These are phyloP conservation scores for Vachellia pachyceras DNA, from an alignment of 306 rosid species.

Conservation along the genomic window DNA sequence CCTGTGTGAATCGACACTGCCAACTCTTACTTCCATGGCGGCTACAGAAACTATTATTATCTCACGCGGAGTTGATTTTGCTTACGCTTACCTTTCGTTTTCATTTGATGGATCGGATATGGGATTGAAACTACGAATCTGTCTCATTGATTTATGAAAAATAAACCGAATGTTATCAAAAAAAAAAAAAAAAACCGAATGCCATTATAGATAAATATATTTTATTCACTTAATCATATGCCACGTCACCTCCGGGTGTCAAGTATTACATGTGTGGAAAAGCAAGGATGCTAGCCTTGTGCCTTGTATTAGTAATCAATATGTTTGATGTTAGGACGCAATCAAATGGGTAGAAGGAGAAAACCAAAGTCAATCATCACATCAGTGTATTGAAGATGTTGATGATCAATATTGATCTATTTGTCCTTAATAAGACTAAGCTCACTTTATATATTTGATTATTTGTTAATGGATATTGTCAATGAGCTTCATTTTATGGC, in stretches of 20 bases:
- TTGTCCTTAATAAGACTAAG: not conserved
- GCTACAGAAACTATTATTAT: not conserved
- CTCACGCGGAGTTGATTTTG: conserved; percentile 10
- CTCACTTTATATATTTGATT: not conserved
- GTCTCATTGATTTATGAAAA: conserved; percentile 2
- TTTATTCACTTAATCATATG: conserved; percentile 3
- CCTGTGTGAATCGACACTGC: not conserved
- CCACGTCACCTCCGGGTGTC: not conserved
- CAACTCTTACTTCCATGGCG: not conserved
- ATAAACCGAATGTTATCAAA: no score
- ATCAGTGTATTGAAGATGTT: not conserved
- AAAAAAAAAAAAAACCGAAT: no score
- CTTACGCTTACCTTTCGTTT: not conserved
- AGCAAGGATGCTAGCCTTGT: not conserved
- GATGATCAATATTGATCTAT: not conserved
- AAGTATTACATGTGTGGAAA: not conserved
- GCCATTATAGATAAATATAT: not conserved
- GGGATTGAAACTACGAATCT: conserved; percentile 1
- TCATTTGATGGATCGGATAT: not conserved
- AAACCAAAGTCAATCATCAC: conserved; percentile 2
- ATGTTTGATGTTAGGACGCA: not conserved
- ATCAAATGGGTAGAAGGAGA: not conserved
- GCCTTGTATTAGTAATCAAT: not conserved
- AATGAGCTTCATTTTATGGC: not conserved
- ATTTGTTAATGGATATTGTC: not conserved